phyloP scores from a whole-genome alignment of 148 eudicot species.

The Bassia scoparia region DNA sequence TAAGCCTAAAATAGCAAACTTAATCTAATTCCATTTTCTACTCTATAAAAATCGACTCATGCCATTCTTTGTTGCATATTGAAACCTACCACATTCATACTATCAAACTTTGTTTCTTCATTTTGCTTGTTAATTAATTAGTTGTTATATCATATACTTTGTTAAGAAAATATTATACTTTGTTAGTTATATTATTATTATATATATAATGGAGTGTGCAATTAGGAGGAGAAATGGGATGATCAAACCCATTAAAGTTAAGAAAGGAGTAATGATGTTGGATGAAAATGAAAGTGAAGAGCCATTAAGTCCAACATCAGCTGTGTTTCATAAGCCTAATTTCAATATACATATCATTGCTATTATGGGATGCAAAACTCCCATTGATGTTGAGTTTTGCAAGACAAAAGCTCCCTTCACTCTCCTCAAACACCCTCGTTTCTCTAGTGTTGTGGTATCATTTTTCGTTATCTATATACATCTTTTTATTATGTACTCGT shows the following conservation, averaged over 20 bases:
- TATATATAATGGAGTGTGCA: conserved; percentile 17
- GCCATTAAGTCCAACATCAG: conserved; percentile 50
- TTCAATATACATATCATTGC: conserved; percentile 37
- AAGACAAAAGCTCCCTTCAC: conserved; percentile 32
- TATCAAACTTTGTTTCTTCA: background rate
- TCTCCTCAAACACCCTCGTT: conserved; percentile 47
- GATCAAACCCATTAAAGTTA: conserved; percentile 38
- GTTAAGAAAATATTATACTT: background rate
- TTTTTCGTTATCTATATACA: conserved; percentile 7
- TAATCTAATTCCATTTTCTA: background rate
- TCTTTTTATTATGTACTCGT: background rate
- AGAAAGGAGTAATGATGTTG: background rate
- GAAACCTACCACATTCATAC: background rate
- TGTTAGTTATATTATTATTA: background rate
- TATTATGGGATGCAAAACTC: conserved; percentile 32
- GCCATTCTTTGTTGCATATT: background rate
- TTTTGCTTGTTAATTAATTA: background rate
- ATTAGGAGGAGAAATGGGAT: conserved; percentile 38
- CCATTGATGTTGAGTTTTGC: conserved; percentile 21
- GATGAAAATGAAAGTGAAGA: conserved; percentile 34
- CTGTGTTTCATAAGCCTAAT: conserved; percentile 30
- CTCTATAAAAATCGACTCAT: background rate
- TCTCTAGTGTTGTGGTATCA: conserved; percentile 43
- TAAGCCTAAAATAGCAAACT: conserved; percentile 11
- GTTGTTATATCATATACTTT: no score